Evolutionary conservation across 495 filamentous ascomycete genomes (phyloP).

Genomic region (Darksidea phi): DNA sequence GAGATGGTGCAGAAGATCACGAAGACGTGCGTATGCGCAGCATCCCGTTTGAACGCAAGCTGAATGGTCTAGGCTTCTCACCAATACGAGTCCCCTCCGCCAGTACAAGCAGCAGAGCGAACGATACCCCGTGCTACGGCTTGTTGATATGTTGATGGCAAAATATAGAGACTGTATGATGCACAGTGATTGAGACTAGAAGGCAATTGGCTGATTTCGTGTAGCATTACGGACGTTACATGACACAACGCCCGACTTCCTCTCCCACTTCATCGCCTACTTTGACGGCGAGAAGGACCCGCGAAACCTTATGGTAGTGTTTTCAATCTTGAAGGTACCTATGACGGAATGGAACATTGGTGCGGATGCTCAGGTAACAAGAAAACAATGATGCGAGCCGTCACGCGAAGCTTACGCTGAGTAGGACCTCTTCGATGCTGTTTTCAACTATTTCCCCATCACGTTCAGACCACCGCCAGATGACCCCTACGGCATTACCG

Average conservation of each 20-base stretch:
- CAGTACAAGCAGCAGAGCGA: conserved; percentile 58
- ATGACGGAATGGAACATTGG: conserved; percentile 73
- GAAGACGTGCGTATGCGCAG: conserved; percentile 30
- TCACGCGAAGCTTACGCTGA: conserved; percentile 37
- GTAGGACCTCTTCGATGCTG: conserved; percentile 61
- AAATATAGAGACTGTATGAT: conserved; percentile 59
- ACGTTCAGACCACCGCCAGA: conserved; percentile 73
- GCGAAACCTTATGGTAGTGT: conserved; percentile 74
- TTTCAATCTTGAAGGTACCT: conserved; percentile 68
- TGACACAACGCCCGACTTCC: conserved; percentile 47
- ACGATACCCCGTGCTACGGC: conserved; percentile 62
- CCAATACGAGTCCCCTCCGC: conserved; percentile 42
- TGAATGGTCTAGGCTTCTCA: conserved; percentile 34
- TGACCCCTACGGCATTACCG: conserved; percentile 72
- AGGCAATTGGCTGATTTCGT: conserved; percentile 7
- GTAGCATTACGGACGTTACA: conserved; percentile 40
- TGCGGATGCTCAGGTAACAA: conserved; percentile 59
- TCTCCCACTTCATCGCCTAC: conserved; percentile 63
- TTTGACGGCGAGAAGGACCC: conserved; percentile 77
- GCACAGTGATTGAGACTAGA: neutral
- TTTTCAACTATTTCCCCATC: conserved; percentile 79
- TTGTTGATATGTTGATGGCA: conserved; percentile 65
- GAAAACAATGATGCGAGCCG: neutral
- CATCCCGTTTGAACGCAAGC: neutral
- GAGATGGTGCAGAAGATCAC: conserved; percentile 38